Percentiles rank a stretch among this genome's conserved stretches.
Evolutionary conservation across 2,329 filamentous ascomycete genomes (phyloP).

Genomic region (Albophoma yamanashiensis): DNA sequence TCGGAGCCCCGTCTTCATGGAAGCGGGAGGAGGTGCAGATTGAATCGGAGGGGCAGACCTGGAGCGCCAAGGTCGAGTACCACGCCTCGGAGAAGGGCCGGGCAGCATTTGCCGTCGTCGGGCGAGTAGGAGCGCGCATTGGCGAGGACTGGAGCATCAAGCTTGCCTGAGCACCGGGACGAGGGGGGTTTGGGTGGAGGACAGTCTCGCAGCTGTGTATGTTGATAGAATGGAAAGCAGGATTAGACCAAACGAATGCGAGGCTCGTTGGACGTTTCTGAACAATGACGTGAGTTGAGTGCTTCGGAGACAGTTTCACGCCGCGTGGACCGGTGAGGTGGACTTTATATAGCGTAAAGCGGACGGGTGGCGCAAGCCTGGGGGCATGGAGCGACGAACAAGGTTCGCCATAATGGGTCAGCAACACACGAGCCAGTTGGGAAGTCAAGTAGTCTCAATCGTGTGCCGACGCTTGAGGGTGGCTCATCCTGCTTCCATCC

Average conservation of each 20-base stretch:
- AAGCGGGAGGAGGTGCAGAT: slow-evolving; percentile 49
- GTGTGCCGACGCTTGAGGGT: not conserved
- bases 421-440: not conserved
- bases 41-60: slow-evolving; percentile 39
- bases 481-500: not conserved
- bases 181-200: not conserved
- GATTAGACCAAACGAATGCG: not conserved
- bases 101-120: slow-evolving; percentile 42
- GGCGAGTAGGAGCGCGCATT: slow-evolving; percentile 39
- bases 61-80: slow-evolving; percentile 52
- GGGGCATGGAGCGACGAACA: not conserved
- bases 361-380: not conserved
- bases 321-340: not conserved
- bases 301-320: not conserved
- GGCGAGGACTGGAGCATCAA: slow-evolving; percentile 42
- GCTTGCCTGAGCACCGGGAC: slow-evolving; percentile 8
- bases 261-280: not conserved
- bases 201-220: not conserved
- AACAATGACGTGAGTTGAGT: not conserved
- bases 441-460: not conserved
- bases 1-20: slow-evolving; percentile 70
- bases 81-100: slow-evolving; percentile 32
- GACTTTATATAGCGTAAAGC: not conserved
- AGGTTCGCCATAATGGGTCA: not conserved
- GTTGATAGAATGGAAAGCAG: not conserved